Conservation (phyloP, 441 rosid species). For the Croton laevigatus region DNA sequence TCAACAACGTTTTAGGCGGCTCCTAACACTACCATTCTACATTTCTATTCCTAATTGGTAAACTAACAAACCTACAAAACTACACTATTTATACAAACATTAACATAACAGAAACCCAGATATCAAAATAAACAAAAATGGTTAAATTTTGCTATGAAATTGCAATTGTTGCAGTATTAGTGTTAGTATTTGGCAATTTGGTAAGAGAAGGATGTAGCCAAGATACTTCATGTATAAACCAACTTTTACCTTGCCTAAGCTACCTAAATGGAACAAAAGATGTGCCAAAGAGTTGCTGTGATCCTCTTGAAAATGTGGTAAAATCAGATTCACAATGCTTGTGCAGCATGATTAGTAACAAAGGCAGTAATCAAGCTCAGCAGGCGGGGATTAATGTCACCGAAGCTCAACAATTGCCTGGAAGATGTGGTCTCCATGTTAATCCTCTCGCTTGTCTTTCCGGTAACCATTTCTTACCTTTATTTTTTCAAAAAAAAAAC, state of each 20-base stretch:
- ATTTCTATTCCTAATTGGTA: slow-evolving; percentile 1
- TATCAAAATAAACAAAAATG: slow-evolving; percentile 1
- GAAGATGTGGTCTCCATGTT: slow-evolving; percentile 63
- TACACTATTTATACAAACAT: background rate
- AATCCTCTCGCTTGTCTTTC: slow-evolving; percentile 58
- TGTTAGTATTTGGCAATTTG: background rate
- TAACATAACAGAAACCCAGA: background rate
- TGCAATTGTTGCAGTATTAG: background rate
- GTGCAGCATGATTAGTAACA: slow-evolving; percentile 62
- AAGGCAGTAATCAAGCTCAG: slow-evolving; percentile 48
- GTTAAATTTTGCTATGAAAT: background rate
- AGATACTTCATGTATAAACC: slow-evolving; percentile 44
- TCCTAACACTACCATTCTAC: background rate
- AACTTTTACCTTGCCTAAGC: slow-evolving; percentile 60
- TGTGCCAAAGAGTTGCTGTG: slow-evolving; percentile 60
- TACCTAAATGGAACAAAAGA: slow-evolving; percentile 53
- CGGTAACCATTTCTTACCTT: slow-evolving; percentile 13
- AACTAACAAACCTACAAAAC: background rate
- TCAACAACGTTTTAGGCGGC: background rate
- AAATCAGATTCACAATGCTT: slow-evolving; percentile 56
- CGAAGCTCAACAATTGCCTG: slow-evolving; percentile 72
- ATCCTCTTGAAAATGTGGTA: slow-evolving; percentile 58
- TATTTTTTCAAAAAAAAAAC: too few relatives aligned
- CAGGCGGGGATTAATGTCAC: slow-evolving; percentile 55
- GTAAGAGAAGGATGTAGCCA: slow-evolving; percentile 9